Conservation (phyloP, 2,329 filamentous ascomycete species). For the Pseudogymnoascus sp. region DNA sequence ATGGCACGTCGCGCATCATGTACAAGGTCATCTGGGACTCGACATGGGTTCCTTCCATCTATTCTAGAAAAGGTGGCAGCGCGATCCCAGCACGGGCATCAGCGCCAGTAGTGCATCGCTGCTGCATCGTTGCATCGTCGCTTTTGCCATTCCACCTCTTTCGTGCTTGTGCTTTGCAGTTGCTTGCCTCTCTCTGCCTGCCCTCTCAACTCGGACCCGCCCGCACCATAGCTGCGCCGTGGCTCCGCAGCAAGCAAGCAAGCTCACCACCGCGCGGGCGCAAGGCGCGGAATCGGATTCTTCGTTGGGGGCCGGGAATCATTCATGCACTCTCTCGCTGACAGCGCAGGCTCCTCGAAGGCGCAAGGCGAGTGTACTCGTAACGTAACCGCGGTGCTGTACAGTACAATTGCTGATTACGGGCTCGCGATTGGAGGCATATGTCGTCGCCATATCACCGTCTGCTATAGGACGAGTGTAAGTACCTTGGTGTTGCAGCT, state of each 20-base stretch:
- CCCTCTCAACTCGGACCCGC: not conserved
- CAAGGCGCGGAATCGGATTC: not conserved
- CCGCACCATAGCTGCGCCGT: not conserved
- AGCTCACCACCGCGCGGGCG: not conserved
- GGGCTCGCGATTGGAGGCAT: not conserved
- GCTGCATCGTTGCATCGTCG: not conserved
- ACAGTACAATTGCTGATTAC: not conserved
- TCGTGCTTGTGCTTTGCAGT: not conserved
- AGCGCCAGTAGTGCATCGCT: not conserved
- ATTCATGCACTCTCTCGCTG: not conserved
- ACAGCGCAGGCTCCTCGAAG: not conserved
- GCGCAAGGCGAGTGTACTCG: not conserved
- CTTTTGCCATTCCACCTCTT: not conserved
- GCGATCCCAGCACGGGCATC: not conserved
- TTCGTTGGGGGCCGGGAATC: not conserved
- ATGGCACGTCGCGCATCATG: not conserved
- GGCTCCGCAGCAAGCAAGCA: not conserved
- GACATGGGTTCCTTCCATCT: not conserved
- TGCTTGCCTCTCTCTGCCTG: not conserved
- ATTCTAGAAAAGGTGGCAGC: constrained; percentile 2
- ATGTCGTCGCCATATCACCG: not conserved
- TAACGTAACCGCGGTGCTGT: not conserved
- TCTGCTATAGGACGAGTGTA: not conserved
- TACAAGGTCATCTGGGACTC: not conserved
- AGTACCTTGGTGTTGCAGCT: not conserved